A percentile compares a stretch with the other conserved stretches of the same genome.
Conservation (phyloP, 139 green algal species). For the Diplosphaera chodatii region DNA sequence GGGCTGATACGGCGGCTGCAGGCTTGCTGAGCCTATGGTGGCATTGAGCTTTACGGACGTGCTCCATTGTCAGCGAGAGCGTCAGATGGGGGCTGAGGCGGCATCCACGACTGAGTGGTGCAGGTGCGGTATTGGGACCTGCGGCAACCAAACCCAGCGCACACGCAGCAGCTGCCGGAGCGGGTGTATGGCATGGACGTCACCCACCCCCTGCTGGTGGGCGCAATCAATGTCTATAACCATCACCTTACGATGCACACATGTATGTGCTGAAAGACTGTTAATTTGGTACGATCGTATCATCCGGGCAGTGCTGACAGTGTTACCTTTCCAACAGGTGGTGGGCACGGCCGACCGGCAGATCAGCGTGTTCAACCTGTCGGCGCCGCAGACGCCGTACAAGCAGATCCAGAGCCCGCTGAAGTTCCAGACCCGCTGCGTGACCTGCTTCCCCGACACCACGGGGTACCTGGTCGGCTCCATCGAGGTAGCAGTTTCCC, state of each 20-base stretch:
- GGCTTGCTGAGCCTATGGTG: no score
- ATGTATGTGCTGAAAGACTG: no score
- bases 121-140: conserved; percentile 66
- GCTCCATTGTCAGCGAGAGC: no score
- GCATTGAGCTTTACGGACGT: no score
- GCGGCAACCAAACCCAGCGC: conserved; percentile 49
- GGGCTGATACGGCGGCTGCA: no score
- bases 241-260: no score
- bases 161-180: conserved; percentile 74
- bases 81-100: no score
- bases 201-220: conserved; percentile 48
- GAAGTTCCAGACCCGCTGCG: background rate
- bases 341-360: conserved; percentile 71
- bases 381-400: background rate
- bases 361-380: conserved; percentile 61
- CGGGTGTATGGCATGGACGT: conserved; percentile 82
- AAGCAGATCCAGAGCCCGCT: background rate
- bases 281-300: no score
- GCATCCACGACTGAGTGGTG: no score
- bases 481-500: conserved; percentile 49
- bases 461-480: conserved; percentile 87
- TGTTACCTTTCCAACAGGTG: conserved; percentile 14
- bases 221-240: no score
- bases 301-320: no score
- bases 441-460: conserved; percentile 80